Base-by-base conservation (phyloP, 768 basidiomycete species). In the Mycena belliarum region DNA sequence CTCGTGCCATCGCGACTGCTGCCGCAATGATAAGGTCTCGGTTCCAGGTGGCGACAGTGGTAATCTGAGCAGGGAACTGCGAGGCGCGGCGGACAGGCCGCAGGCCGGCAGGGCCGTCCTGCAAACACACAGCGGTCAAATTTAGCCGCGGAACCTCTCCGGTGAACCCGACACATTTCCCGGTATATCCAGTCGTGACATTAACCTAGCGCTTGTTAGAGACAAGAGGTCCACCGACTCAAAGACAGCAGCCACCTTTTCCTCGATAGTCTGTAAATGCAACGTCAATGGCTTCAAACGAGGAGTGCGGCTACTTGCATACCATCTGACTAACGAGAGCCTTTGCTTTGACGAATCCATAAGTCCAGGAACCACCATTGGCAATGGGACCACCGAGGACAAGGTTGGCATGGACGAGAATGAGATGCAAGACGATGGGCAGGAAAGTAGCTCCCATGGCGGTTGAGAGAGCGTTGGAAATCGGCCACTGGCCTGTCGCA, bases 151-250 rank as follows among this genome's bases (percentile, higher is more conserved):
- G 50, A 14, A 58, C 46, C 46, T 58, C 50, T 25, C 57, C 57
- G 2, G 57, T 58, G n/a, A 52, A 52, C 6, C 50, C 57, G 10
- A 57, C 49, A 20, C 57, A 58, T 52, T 48, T 41, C 18, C 57
- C 57, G 16, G 49, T 58, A 12, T 58, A 52, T 14, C 57, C 57
- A 29, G 57, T 52, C 16, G 57, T 57, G 28, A 57, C 40, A 26
- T 57, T 57, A 43, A 57, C 56, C 56, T 57, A n/a, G 24, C 15
- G 24, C 3, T 18, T 25, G 33, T 43, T 57, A 18, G 28, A 49
- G 24, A 21, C 38, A 28, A 4, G 37, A 21, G 21, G 23, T 15
- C 21, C 24, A 8, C 42, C 3, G 20, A 1, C 12, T 40, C 2
- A 21, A 16, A 21, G 7, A 20, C 21, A 18, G 4, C 4, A 26